Evolutionary conservation across 1,139 yeast genomes (phyloP), one percentile per base, ranked within the genome.

Genomic region (Pichia sp.): DNA sequence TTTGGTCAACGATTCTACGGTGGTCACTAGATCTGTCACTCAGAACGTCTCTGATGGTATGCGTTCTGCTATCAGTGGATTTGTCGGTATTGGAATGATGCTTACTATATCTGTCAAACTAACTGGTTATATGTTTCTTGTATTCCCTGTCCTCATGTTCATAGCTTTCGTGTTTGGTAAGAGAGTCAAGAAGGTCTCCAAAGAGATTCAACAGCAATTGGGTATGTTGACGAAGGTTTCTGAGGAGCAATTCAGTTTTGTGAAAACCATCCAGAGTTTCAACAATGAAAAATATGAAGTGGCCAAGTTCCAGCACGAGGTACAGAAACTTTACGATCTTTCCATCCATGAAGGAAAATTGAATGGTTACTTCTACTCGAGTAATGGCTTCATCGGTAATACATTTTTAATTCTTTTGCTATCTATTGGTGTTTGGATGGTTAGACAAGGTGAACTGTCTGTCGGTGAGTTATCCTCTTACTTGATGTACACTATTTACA

Each of bases 401-500:
- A 54, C 64, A 11, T 66, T 72, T 27, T 52, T 74, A 37, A 58
- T 74, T 17, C 70, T 72, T 3, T 53, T 74, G 23, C 59, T 74
- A 30, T 61, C 71, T 6, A 58, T 70, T n/a, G 80, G 80, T 4
- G 71, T 77, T 6, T 58, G 64, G 41, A 60, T 74, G 48, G 74
- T 74, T 17, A 57, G 65, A 16, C 54, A 52, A 23, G 77, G 77
- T 6, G 77, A 71, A 35, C 49, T 74, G 33, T 59, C 75, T 1
- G 53, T 72, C 22, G 80, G 80, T 29, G 80, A 72, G 40, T 59
- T 74, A 30, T 69, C 79, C 5, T 69, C 76, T 45, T 74, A 72
- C 48, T 67, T 74, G 71, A 68, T 74, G 75, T 74, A 74, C 52
- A 76, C 80, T 1, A 64, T 72, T 5, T 74, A 72, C 47, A 71